phyloP scores from a whole-genome alignment of 2,329 filamentous ascomycete species.

The Colletotrichum sp. region DNA sequence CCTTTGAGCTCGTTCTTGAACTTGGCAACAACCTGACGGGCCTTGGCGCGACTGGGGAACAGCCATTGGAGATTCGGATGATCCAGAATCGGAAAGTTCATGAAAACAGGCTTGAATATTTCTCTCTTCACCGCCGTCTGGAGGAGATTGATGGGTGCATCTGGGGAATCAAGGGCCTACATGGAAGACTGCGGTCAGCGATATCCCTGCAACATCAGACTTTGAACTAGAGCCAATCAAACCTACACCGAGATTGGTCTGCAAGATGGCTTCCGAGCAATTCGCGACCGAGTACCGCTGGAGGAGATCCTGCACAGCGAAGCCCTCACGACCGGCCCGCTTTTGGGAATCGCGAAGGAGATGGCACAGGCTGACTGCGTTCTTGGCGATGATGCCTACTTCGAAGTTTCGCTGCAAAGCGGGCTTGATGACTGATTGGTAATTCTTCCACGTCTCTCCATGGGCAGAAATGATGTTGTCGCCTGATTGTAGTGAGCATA shows the following conservation, averaged over 20 bases:
- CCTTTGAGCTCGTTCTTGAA: constrained; percentile 30
- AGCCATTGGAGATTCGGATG: constrained; percentile 13
- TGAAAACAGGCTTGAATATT: constrained; percentile 37
- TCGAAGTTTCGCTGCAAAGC: constrained; percentile 34
- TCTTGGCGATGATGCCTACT: constrained; percentile 25
- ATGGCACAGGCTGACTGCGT: constrained; percentile 26
- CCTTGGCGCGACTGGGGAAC: constrained; percentile 30
- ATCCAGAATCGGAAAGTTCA: constrained; percentile 39
- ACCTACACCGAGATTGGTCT: constrained; percentile 27
- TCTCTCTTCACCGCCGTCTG: constrained; percentile 32
- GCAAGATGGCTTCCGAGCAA: constrained; percentile 34
- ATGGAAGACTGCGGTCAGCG: neutral
- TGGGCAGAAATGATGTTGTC: constrained; percentile 45
- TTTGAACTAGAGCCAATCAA: neutral
- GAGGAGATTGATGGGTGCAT: constrained; percentile 26
- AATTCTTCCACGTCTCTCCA: constrained; percentile 39
- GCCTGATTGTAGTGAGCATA: constrained; percentile 23
- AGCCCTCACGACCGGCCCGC: constrained; percentile 22
- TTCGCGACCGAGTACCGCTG: constrained; percentile 42
- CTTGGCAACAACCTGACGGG: constrained; percentile 27
- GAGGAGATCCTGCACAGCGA: constrained; percentile 34
- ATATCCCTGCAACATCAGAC: neutral
- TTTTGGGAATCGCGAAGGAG: constrained; percentile 34
- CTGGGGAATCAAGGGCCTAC: constrained; percentile 27
- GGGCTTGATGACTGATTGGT: constrained; percentile 38